A percentile compares a stretch with the other conserved stretches of the same genome.
phyloP scores from a whole-genome alignment of 108 stramenopile species.

The Nitzschia sp. region DNA sequence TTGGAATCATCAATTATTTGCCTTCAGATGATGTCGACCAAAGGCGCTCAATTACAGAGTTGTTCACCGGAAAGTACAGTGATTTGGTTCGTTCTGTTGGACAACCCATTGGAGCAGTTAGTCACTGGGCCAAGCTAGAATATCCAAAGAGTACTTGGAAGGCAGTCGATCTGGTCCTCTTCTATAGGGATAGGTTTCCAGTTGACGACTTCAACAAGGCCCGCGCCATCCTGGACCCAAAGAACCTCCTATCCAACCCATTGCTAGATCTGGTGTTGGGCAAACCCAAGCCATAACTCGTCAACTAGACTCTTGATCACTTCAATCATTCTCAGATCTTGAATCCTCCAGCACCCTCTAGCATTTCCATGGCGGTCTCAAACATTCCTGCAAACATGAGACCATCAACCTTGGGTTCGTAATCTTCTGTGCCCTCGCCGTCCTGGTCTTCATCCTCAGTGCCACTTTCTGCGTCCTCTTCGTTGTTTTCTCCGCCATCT shows the following conservation, averaged over 20 bases:
- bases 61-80: slow-evolving; percentile 78
- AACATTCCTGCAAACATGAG: slow-evolving; percentile 89
- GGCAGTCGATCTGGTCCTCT: slow-evolving; percentile 44
- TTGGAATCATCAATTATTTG: slow-evolving; percentile 96
- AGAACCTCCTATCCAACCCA: slow-evolving; percentile 51
- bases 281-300: slow-evolving; percentile 22
- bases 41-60: slow-evolving; percentile 76
- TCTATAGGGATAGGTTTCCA: slow-evolving; percentile 52
- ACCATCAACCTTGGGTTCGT: slow-evolving; percentile 65
- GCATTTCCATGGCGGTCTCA: slow-evolving; percentile 88
- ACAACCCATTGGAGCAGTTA: slow-evolving; percentile 58
- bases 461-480: neutral
- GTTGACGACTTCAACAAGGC: slow-evolving; percentile 62
- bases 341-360: slow-evolving; percentile 46
- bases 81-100: slow-evolving; percentile 70
- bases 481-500: slow-evolving; percentile 15
- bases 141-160: slow-evolving; percentile 45
- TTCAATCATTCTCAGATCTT: neutral
- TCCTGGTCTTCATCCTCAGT: slow-evolving; percentile 38
- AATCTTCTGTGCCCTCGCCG: slow-evolving; percentile 43
- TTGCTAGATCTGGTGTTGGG: slow-evolving; percentile 50
- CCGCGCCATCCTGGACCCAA: slow-evolving; percentile 67
- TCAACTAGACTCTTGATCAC: neutral
- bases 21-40: slow-evolving; percentile 76
- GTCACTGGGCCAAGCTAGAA: slow-evolving; percentile 97